Evolutionary conservation across 163 green algal species (phyloP).

Genomic region (Coccomyxa subellipsoidea): DNA sequence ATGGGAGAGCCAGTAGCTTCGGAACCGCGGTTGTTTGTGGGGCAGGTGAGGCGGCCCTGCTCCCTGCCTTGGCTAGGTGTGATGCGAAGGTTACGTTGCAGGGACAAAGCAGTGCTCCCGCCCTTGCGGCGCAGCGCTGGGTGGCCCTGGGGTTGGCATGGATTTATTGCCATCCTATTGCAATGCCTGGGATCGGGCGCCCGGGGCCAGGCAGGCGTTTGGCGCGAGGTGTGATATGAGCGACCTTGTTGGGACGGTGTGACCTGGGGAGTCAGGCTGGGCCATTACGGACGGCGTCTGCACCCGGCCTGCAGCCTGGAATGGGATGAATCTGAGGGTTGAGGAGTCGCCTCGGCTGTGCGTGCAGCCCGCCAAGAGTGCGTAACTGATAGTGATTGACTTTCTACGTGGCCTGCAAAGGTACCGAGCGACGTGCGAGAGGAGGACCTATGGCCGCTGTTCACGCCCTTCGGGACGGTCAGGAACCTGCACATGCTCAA

Average conservation of each 20-base stretch:
- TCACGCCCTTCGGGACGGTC: slow-evolving; percentile 60
- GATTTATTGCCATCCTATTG: background rate
- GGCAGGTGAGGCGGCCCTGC: slow-evolving; percentile 13
- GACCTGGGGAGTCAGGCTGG: background rate
- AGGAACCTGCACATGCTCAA: slow-evolving; percentile 55
- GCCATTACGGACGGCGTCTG: background rate
- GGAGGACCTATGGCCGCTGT: slow-evolving; percentile 60
- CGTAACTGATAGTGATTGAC: background rate
- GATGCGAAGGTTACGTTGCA: background rate
- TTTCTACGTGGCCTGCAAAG: background rate
- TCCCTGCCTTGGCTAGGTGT: background rate
- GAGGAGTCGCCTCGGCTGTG: background rate
- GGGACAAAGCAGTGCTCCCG: background rate
- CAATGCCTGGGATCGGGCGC: background rate
- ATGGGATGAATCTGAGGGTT: background rate
- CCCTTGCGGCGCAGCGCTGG: background rate
- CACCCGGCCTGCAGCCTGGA: background rate
- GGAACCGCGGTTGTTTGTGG: slow-evolving; percentile 34
- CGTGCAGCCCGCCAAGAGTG: background rate
- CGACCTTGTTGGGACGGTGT: background rate
- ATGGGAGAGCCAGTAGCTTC: slow-evolving; percentile 25
- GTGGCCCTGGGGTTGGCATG: background rate
- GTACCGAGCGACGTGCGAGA: slow-evolving; percentile 14
- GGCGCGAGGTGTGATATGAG: background rate
- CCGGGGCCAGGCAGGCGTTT: background rate